Evolutionary conservation across 371 early-diverging fungal species (phyloP).

Genomic region (Thermomucor indicae-seudaticae): DNA sequence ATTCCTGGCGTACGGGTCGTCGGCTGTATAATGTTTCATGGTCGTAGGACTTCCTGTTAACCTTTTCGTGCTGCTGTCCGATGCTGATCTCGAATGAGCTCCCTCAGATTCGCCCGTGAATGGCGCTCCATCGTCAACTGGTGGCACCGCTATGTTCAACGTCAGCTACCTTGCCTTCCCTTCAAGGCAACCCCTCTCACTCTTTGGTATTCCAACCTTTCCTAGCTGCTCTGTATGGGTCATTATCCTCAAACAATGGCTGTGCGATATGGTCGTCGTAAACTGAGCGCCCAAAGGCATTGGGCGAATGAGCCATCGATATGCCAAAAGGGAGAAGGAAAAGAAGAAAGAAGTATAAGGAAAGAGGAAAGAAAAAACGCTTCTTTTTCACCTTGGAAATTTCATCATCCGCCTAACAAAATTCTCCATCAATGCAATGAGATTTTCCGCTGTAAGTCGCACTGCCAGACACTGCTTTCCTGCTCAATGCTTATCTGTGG

Average conservation of each 20-base stretch:
- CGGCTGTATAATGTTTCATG: conserved; percentile 6
- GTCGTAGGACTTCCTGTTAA: conserved; percentile 13
- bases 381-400: not conserved
- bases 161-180: not conserved
- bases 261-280: too few relatives aligned
- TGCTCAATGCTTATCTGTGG: too few relatives aligned
- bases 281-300: too few relatives aligned
- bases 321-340: not conserved
- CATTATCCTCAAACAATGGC: conserved; percentile 7
- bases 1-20: conserved; percentile 32
- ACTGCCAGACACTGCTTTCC: too few relatives aligned
- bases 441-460: too few relatives aligned
- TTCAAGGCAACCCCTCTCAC: too few relatives aligned
- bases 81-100: conserved; percentile 32
- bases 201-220: conserved; percentile 11
- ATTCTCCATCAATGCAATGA: too few relatives aligned
- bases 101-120: conserved; percentile 11
- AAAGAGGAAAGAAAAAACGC: not conserved
- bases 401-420: too few relatives aligned
- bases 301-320: too few relatives aligned
- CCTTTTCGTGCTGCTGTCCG: conserved; percentile 36
- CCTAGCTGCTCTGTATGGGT: conserved; percentile 29
- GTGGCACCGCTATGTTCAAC: not conserved
- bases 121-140: not conserved
- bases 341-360: not conserved